Base-by-base conservation (phyloP, 176 grass and related monocot genomes). In the Lolium multiflorum region DNA sequence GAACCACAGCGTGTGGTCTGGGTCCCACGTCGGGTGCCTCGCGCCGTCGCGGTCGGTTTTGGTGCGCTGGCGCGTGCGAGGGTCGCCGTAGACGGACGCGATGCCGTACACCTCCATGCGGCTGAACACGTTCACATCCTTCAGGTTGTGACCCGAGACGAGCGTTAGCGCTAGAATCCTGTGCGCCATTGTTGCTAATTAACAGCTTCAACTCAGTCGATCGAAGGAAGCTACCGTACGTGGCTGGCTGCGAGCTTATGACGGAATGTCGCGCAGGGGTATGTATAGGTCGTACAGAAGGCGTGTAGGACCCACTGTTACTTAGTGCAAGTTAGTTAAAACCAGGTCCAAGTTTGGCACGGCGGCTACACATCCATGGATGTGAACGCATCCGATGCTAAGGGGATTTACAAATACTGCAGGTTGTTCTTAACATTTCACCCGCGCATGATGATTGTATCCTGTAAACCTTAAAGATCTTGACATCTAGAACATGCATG, bases 81-180 rank as follows among this genome's bases (percentile, higher is more conserved):
- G 26, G 57, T 91, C 68, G 14, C 78, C 82, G 41, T 75, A 68
- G 51, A 93, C 18, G 64, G 85, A 90, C 28, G 25, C 63, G 12
- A 90, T 49, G 2, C 74, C 88, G 76, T 86, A 93, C 31, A 88
- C 88, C 48, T 85, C 71, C 81, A 93, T 84, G n/a, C 84, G 87
- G n/a, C 85, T 85, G 77, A 93, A 55, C n/a, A 82, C 5, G 71
- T 82, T 88, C 20, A 93, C 91, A 4, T 83, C 84, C 67, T 82
- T 93, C 28, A 93, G 85, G 17, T 85, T 81, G 57, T 77, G 74
- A 4, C 78, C 88, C 24, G 91, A 93, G 20, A 88, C 56, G 18
- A 93, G 76, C 10, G 91, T 90, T 4, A 93, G 44, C 51, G 88
- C 91, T 50, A 93, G n/a, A 3, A 72, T 6, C 47, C 88, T 66